phyloP scores from a whole-genome alignment of 768 basidiomycete species.

The Agaricus blazei region DNA sequence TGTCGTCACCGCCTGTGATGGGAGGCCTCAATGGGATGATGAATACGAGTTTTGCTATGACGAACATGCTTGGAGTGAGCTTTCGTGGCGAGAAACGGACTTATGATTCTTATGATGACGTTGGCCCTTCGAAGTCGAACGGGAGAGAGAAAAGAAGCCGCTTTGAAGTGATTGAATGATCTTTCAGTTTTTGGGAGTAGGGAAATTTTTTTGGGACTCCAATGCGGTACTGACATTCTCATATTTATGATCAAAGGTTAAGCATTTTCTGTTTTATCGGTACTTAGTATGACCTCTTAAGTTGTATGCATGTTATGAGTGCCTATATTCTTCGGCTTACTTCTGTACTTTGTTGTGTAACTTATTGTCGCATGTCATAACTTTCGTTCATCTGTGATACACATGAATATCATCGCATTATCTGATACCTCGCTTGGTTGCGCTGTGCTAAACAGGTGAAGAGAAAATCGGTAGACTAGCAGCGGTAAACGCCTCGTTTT shows the following conservation, averaged over 20 bases:
- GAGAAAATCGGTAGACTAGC: no score
- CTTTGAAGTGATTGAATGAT: slow-evolving; percentile 56
- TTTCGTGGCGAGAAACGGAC: slow-evolving; percentile 7
- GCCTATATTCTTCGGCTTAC: no score
- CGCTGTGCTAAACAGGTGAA: no score
- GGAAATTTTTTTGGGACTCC: neutral
- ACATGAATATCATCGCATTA: no score
- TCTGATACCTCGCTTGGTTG: no score
- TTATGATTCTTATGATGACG: slow-evolving; percentile 13
- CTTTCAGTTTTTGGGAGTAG: neutral
- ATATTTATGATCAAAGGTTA: neutral
- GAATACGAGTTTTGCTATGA: slow-evolving; percentile 14
- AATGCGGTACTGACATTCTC: neutral
- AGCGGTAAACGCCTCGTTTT: no score
- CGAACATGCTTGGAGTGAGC: slow-evolving; percentile 24
- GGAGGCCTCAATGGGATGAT: slow-evolving; percentile 5
- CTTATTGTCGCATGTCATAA: no score
- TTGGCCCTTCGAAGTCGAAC: slow-evolving; percentile 2
- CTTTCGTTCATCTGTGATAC: no score
- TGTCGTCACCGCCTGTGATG: neutral
- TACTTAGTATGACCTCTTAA: no score
- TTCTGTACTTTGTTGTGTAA: no score
- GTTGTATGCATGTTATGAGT: no score
- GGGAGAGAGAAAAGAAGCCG: slow-evolving; percentile 51
- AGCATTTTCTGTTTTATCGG: no score